phyloP scores from a whole-genome alignment of 805 yeast genomes.

The Yarrowia sp. region DNA sequence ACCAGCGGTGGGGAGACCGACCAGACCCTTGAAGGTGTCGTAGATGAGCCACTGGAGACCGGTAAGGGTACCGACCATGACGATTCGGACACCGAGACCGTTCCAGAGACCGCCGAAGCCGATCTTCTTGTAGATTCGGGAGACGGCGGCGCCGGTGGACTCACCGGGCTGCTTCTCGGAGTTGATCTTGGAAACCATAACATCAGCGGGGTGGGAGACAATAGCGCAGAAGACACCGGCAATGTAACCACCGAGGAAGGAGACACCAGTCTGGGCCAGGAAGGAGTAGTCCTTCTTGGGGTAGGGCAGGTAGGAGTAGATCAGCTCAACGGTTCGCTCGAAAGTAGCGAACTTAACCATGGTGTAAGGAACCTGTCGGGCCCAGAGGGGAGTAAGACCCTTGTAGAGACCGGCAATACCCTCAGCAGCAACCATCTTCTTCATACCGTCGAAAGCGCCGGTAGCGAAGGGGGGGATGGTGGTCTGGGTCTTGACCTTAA shows the following conservation, averaged over 20 bases:
- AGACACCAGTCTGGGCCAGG: constrained; percentile 75
- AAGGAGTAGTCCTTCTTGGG: constrained; percentile 60
- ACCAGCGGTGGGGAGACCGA: constrained; percentile 86
- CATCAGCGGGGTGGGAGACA: constrained; percentile 89
- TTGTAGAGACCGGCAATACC: constrained; percentile 65
- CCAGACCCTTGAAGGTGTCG: constrained; percentile 87
- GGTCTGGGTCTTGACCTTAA: constrained; percentile 83
- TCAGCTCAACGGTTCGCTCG: constrained; percentile 72
- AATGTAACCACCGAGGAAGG: constrained; percentile 79
- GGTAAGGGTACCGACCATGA: constrained; percentile 90
- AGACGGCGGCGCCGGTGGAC: constrained; percentile 54
- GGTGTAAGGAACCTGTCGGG: constrained; percentile 84
- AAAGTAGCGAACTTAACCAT: constrained; percentile 85
- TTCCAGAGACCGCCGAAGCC: constrained; percentile 83
- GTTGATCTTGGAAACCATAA: constrained; percentile 82
- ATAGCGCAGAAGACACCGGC: constrained; percentile 88
- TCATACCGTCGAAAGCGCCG: constrained; percentile 57
- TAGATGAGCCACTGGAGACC: constrained; percentile 88
- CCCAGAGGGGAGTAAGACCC: constrained; percentile 80
- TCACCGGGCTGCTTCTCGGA: constrained; percentile 57
- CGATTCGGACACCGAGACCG: constrained; percentile 80
- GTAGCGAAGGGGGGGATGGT: constrained; percentile 72
- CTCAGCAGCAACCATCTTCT: constrained; percentile 54
- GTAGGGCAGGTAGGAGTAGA: constrained; percentile 62
- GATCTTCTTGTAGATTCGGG: constrained; percentile 62